These are phyloP conservation scores for Tulasnella sp. DNA, from an alignment of 768 basidiomycete species.

Conservation along the genomic window DNA sequence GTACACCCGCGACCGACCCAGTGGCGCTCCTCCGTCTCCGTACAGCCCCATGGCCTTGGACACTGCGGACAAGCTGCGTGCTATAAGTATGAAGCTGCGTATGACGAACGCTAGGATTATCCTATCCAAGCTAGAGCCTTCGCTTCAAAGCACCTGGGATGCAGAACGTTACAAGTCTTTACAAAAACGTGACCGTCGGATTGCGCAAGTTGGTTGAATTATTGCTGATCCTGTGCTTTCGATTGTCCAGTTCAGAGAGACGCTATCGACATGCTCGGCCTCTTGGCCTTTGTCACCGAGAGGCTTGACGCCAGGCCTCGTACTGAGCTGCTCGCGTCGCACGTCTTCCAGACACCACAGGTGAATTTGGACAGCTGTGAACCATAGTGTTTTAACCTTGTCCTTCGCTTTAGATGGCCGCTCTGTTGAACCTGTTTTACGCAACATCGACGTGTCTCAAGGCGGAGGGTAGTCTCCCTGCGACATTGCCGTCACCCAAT, in stretches of 20 bases:
- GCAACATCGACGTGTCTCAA: background rate
- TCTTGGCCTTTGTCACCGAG: slow-evolving; percentile 3
- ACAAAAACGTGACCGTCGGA: background rate
- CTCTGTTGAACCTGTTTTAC: slow-evolving; percentile 2
- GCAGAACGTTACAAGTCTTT: slow-evolving; percentile 2
- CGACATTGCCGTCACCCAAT: background rate
- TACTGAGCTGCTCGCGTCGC: background rate
- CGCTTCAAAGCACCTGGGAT: background rate
- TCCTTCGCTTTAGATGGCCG: background rate
- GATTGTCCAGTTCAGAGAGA: slow-evolving; percentile 1
- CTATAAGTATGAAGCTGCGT: slow-evolving; percentile 7
- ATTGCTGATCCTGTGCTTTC: background rate
- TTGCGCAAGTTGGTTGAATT: background rate
- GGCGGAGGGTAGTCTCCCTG: background rate
- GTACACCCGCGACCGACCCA: background rate
- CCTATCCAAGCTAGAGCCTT: slow-evolving; percentile 4
- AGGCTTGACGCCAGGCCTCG: background rate
- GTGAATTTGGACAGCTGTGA: background rate
- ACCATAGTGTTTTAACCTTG: background rate
- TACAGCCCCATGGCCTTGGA: background rate
- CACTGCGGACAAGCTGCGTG: background rate
- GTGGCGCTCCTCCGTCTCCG: background rate
- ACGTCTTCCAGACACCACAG: background rate
- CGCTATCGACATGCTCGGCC: background rate
- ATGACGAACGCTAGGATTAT: slow-evolving; percentile 1